Base-by-base conservation (phyloP, 2,329 filamentous ascomycete genomes). In the Nothophaeocryptopus gaeumannii region DNA sequence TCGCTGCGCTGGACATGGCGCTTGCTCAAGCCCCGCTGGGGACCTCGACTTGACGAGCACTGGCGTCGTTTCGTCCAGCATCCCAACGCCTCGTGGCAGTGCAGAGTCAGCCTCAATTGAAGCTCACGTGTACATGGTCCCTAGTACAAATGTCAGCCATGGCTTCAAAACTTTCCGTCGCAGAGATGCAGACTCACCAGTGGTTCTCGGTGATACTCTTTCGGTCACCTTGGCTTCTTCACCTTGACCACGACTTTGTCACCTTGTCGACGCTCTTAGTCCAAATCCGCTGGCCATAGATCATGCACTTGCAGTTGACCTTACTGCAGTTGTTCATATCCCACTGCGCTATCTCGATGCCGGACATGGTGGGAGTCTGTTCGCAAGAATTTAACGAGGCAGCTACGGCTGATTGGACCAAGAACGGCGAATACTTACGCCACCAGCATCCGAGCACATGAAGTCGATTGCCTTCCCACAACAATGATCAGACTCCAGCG, bases 391-490 rank as follows among this genome's bases (percentile, higher is more conserved):
- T 12, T 14, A 12, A 16, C 11, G 8, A 10, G 13, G 9, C 11
- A n/a, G 8, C 5, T 5, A 31, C 2, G 10, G 26, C 9, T 26
- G 20, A 26, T 26, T 4, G 20, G 20, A 26, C 20, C 4, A 26
- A 26, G 20, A 4, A 26, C 20, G n/a, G 5, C 5, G 39, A 14
- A 2, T 5, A 41, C 41, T 34, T 44, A 44, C 35, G 20, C 34
- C 39, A 11, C 46, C 46, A 34, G 32, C 34, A 39, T 49, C 46
- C n/a, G 32, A 42, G 20, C 40, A 39, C 46, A 44, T 49, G 9
- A 43, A 38, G 39, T 44, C 46, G n/a, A 43, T 49, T 9, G 46
- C 46, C 31, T 49, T 44, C 10, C 39, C 39, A 26, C 46, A 49
- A 20, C 46, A 49, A 31, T 49, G 46, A 39, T 43, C 39, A 34